phyloP scores from a whole-genome alignment of 176 grass and related monocot species.

The Carex littledalei region DNA sequence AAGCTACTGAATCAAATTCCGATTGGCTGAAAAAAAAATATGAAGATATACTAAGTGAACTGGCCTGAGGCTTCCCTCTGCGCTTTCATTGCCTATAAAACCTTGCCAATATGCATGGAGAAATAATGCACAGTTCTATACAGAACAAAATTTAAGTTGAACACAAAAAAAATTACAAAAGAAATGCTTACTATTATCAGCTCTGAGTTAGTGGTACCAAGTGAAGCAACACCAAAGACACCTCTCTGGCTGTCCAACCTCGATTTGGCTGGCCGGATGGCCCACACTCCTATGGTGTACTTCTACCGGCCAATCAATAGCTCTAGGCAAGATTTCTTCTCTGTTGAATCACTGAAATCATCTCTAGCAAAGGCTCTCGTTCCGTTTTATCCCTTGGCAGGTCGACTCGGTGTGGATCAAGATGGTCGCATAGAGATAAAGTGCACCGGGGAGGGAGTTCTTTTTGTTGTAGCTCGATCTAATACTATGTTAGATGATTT shows the following conservation, averaged over 20 bases:
- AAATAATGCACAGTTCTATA: no score
- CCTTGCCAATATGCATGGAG: no score
- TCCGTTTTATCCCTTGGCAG: slow-evolving; percentile 51
- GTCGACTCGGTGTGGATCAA: slow-evolving; percentile 21
- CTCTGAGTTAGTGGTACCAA: slow-evolving; percentile 40
- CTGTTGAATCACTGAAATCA: slow-evolving; percentile 19
- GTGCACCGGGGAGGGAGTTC: slow-evolving; percentile 38
- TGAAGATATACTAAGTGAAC: no score
- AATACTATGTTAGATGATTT: background rate
- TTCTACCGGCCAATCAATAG: slow-evolving; percentile 28
- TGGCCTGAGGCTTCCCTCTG: no score
- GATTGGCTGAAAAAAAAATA: no score
- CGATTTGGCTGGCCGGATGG: slow-evolving; percentile 39
- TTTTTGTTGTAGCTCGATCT: slow-evolving; percentile 38
- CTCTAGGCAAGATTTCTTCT: slow-evolving; percentile 26
- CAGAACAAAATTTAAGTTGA: no score
- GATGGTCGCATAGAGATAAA: slow-evolving; percentile 39
- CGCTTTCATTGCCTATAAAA: no score
- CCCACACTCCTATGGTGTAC: slow-evolving; percentile 49
- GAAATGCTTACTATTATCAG: slow-evolving; percentile 31
- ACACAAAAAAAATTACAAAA: background rate
- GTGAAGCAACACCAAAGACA: slow-evolving; percentile 33
- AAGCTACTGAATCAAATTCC: no score
- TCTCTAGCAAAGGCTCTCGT: slow-evolving; percentile 39
- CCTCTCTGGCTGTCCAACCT: slow-evolving; percentile 63